Conservation (phyloP, 176 grass and related monocot genomes). For the Zea luxurians region DNA sequence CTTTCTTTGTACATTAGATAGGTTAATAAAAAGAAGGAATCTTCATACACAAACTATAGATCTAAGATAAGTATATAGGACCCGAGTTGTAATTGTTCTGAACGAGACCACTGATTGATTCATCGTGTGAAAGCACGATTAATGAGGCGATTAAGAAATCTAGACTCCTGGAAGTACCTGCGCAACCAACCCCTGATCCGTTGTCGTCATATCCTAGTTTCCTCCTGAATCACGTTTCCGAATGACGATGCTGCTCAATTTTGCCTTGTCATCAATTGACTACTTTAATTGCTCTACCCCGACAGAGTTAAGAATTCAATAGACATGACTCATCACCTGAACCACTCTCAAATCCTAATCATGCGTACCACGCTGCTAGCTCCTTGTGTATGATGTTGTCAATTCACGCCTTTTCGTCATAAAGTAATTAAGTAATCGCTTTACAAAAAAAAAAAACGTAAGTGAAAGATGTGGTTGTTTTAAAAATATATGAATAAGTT, state of each 20-base stretch:
- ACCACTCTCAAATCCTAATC: constrained; percentile 14
- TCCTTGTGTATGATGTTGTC: background rate
- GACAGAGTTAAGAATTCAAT: background rate
- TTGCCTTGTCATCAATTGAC: background rate
- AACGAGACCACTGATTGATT: background rate
- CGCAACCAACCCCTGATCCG: background rate
- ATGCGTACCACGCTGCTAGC: background rate
- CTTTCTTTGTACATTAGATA: too few species aligned
- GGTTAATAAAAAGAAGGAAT: too few species aligned
- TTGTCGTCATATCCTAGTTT: background rate
- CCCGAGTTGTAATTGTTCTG: too few species aligned
- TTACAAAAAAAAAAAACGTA: background rate
- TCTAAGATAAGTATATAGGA: too few species aligned
- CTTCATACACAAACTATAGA: too few species aligned
- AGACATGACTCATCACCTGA: constrained; percentile 12
- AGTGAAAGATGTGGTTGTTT: background rate
- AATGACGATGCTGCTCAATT: background rate
- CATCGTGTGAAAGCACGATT: constrained; percentile 38
- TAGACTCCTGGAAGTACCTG: background rate
- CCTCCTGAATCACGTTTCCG: constrained; percentile 7
- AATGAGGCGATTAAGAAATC: constrained; percentile 1
- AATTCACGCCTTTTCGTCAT: background rate
- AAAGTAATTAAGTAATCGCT: background rate
- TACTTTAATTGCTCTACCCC: background rate
- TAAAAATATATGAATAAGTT: background rate